Conservation (phyloP, 164 flowering plant species). For the Vitis labrusca region DNA sequence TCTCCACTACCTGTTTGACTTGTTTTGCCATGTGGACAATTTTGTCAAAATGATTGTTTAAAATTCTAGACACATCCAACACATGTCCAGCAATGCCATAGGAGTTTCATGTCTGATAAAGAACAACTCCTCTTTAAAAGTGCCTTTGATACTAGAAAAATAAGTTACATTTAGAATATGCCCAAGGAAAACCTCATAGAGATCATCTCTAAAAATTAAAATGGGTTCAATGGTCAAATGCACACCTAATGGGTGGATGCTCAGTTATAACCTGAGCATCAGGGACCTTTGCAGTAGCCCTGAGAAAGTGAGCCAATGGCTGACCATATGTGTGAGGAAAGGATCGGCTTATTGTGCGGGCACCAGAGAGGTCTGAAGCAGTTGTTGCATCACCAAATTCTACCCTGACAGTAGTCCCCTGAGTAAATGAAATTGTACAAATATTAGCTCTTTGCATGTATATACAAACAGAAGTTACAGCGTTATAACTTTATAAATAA, state of each 20-base stretch:
- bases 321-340: slow-evolving; percentile 92
- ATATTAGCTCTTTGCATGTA: neutral
- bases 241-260: slow-evolving; percentile 80
- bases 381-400: slow-evolving; percentile 89
- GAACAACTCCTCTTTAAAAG: too few species aligned
- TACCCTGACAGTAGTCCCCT: slow-evolving; percentile 95
- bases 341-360: slow-evolving; percentile 51
- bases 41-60: too few species aligned
- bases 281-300: slow-evolving; percentile 75
- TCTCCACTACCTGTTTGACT: too few species aligned
- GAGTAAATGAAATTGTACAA: slow-evolving; percentile 4
- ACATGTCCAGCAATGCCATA: too few species aligned
- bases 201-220: neutral
- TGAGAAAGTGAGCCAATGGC: slow-evolving; percentile 87
- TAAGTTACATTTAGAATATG: too few species aligned
- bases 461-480: too few species aligned
- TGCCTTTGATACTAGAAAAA: too few species aligned
- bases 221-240: neutral
- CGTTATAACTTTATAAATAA: too few species aligned
- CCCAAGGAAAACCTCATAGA: too few species aligned
- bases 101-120: too few species aligned
- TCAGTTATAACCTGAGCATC: slow-evolving; percentile 89
- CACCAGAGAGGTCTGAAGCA: slow-evolving; percentile 65
- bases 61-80: too few species aligned
- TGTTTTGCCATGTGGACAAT: too few species aligned